Conservation (phyloP, 495 filamentous ascomycete species). For the Penicillium bovifimosum region DNA sequence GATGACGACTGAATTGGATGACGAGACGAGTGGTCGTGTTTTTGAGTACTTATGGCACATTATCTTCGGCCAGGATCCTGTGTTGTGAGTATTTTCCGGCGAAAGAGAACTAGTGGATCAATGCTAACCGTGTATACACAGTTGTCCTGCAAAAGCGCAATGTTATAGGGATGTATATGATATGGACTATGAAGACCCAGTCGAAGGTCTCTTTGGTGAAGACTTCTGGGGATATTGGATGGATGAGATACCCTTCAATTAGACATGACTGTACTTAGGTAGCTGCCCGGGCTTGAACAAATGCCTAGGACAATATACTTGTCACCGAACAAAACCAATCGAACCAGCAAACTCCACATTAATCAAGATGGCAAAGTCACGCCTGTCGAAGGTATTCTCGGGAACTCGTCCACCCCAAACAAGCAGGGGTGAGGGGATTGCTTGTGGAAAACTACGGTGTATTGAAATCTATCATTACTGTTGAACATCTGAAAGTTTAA, state of each 20-base stretch:
- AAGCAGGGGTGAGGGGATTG: too few relatives aligned
- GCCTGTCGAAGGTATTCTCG: too few relatives aligned
- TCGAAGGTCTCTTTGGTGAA: background rate
- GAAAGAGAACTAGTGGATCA: background rate
- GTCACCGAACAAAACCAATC: too few relatives aligned
- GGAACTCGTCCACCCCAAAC: too few relatives aligned
- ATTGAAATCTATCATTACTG: too few relatives aligned
- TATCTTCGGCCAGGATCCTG: slow-evolving; percentile 44
- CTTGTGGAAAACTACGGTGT: too few relatives aligned
- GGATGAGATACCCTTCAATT: background rate
- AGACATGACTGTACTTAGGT: background rate
- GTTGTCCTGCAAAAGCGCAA: slow-evolving; percentile 28
- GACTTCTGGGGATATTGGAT: slow-evolving; percentile 4
- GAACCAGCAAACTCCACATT: too few relatives aligned
- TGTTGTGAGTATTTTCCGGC: slow-evolving; percentile 25
- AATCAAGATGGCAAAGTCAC: too few relatives aligned
- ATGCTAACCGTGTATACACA: slow-evolving; percentile 11
- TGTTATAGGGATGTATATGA: slow-evolving; percentile 32
- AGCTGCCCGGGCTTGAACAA: too few relatives aligned
- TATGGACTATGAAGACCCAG: slow-evolving; percentile 12
- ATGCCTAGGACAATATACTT: too few relatives aligned
- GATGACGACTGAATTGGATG: slow-evolving; percentile 50
- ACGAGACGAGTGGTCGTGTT: slow-evolving; percentile 55
- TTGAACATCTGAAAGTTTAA: slow-evolving; percentile 1
- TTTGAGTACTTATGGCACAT: slow-evolving; percentile 74